phyloP scores from a whole-genome alignment of 495 filamentous ascomycete genomes.

The Aspergillus diversus region DNA sequence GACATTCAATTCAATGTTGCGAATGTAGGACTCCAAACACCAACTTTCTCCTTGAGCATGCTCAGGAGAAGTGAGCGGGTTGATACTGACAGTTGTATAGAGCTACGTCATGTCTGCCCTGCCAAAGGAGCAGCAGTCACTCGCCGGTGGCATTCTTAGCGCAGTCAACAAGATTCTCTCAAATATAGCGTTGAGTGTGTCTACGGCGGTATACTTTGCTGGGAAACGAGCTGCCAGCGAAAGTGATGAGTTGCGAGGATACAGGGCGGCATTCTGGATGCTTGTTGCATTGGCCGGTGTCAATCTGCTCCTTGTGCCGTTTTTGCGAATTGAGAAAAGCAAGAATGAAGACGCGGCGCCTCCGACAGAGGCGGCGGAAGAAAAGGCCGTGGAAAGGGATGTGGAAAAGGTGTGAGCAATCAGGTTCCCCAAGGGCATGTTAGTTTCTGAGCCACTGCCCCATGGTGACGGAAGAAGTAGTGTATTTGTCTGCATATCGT shows the following conservation, averaged over 20 bases:
- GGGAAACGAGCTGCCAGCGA: not conserved
- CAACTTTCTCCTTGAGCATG: not conserved
- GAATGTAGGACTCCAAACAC: conserved; percentile 38
- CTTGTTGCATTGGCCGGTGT: conserved; percentile 5
- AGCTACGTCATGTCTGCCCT: conserved; percentile 45
- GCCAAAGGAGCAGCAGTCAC: conserved; percentile 37
- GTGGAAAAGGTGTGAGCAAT: too few relatives aligned
- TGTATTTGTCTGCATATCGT: too few relatives aligned
- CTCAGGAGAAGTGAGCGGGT: not conserved
- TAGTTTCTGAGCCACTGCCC: too few relatives aligned
- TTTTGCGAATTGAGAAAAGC: conserved; percentile 3
- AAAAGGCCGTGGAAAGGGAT: not conserved
- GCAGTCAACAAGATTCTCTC: conserved; percentile 37
- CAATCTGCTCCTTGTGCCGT: conserved; percentile 9
- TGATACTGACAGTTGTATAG: not conserved
- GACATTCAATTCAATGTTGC: conserved; percentile 66
- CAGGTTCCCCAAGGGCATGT: too few relatives aligned
- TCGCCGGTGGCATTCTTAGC: conserved; percentile 44
- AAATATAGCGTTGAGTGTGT: conserved; percentile 8
- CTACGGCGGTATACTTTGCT: conserved; percentile 13
- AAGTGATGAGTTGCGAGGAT: not conserved
- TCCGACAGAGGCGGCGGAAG: not conserved
- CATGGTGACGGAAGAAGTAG: too few relatives aligned
- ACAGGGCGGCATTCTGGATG: conserved; percentile 13
- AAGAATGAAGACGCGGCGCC: not conserved